Evolutionary conservation across 2,329 filamentous ascomycete genomes (phyloP).

Genomic region (Neofusicoccum kwambonambiense): DNA sequence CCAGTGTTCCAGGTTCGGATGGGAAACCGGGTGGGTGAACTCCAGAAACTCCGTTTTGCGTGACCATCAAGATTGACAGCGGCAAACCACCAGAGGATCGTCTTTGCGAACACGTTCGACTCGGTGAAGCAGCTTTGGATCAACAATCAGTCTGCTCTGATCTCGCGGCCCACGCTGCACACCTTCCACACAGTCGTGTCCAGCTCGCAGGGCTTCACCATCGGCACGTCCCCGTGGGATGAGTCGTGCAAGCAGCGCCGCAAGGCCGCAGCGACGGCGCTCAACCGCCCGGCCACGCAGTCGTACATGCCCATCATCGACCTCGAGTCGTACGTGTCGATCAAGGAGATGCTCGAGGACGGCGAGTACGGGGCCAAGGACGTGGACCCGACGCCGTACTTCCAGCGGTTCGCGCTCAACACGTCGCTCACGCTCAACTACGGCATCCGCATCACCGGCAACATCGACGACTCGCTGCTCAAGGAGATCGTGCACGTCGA

Average conservation of each 20-base stretch:
- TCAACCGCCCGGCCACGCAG: constrained; percentile 73
- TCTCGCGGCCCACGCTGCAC: constrained; percentile 74
- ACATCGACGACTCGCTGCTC: constrained; percentile 65
- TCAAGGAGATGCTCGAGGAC: constrained; percentile 69
- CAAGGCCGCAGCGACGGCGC: constrained; percentile 74
- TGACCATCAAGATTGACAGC: neutral
- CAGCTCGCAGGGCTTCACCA: constrained; percentile 74
- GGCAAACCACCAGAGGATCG: constrained; percentile 54
- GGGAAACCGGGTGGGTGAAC: constrained; percentile 59
- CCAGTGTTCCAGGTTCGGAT: constrained; percentile 54
- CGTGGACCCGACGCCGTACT: constrained; percentile 70
- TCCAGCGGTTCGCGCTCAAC: constrained; percentile 74
- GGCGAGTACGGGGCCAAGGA: constrained; percentile 61
- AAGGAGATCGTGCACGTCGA: constrained; percentile 75
- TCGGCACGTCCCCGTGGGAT: constrained; percentile 82
- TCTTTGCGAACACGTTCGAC: constrained; percentile 78
- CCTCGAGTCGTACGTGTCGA: constrained; percentile 68
- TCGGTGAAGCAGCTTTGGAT: constrained; percentile 74
- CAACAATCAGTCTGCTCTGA: constrained; percentile 73
- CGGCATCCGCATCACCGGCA: constrained; percentile 71
- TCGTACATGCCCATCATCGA: constrained; percentile 82
- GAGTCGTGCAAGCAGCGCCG: constrained; percentile 74
- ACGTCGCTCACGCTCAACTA: constrained; percentile 78
- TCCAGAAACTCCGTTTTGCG: neutral
- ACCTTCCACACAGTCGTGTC: constrained; percentile 81